These are phyloP conservation scores for Streptanthus diversifolius DNA, from an alignment of 345 rosid species.

Conservation along the genomic window DNA sequence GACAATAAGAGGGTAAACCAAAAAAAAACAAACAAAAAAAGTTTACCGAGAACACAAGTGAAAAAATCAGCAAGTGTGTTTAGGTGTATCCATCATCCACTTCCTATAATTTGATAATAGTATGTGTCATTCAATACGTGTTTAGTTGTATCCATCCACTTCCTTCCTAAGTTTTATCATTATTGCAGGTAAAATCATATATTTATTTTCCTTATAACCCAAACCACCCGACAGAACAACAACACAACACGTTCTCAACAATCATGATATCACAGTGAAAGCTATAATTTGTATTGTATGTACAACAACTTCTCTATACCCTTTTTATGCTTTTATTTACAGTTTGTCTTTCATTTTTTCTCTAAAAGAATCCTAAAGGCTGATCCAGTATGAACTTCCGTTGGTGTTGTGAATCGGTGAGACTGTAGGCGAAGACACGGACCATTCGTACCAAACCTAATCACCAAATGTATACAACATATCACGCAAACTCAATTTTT, in stretches of 20 bases:
- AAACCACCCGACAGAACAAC: background rate
- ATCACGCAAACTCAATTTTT: background rate
- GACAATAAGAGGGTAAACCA: background rate
- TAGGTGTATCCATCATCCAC: background rate
- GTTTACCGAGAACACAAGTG: background rate
- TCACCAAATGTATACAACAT: background rate
- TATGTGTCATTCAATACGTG: conserved; percentile 4
- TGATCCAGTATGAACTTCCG: conserved; percentile 78
- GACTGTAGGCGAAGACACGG: conserved; percentile 50
- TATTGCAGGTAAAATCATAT: background rate
- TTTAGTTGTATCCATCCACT: conserved; percentile 9
- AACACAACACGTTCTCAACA: background rate
- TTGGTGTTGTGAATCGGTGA: conserved; percentile 67
- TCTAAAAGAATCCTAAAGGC: conserved; percentile 14
- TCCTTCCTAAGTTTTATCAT: background rate
- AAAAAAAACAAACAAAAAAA: background rate
- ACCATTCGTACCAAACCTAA: conserved; percentile 94
- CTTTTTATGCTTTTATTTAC: background rate
- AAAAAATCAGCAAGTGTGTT: background rate
- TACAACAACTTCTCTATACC: background rate
- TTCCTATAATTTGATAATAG: background rate
- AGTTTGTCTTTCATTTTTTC: background rate
- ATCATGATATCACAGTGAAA: background rate
- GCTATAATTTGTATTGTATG: background rate
- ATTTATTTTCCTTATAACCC: background rate